phyloP scores from a whole-genome alignment of 2,329 filamentous ascomycete species.

The Didymellaceae sp. region DNA sequence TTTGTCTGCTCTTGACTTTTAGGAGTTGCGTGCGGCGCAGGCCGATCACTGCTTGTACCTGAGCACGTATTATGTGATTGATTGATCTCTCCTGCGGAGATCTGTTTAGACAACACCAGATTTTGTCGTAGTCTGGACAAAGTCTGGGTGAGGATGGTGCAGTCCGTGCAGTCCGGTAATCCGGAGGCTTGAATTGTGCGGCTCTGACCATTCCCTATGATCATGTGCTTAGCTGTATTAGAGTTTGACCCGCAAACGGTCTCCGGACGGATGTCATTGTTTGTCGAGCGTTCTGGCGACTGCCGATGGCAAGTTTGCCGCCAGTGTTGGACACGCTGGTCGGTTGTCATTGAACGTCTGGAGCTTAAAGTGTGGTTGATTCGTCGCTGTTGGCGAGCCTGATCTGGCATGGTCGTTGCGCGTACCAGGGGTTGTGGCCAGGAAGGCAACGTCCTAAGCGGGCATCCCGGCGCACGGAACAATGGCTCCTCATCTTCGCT shows the following conservation, averaged over 20 bases:
- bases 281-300: neutral
- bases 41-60: neutral
- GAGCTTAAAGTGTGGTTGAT: slow-evolving; percentile 25
- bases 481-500: slow-evolving; percentile 18
- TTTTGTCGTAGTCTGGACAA: slow-evolving; percentile 32
- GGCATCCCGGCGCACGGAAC: slow-evolving; percentile 38
- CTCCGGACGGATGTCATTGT: neutral
- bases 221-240: slow-evolving; percentile 22
- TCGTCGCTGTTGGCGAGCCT: neutral
- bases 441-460: slow-evolving; percentile 18
- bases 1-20: neutral
- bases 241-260: slow-evolving; percentile 30
- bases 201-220: slow-evolving; percentile 16
- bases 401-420: slow-evolving; percentile 34
- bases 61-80: neutral
- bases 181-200: neutral
- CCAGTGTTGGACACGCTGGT: slow-evolving; percentile 32
- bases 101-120: slow-evolving; percentile 6
- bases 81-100: neutral
- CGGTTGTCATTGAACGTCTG: slow-evolving; percentile 33
- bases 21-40: neutral
- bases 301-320: slow-evolving; percentile 6
- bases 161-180: slow-evolving; percentile 29
- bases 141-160: slow-evolving; percentile 32
- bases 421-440: slow-evolving; percentile 24